Conservation (phyloP, 2,329 filamentous ascomycete genomes). For the Berkeleyomyces basicola region DNA sequence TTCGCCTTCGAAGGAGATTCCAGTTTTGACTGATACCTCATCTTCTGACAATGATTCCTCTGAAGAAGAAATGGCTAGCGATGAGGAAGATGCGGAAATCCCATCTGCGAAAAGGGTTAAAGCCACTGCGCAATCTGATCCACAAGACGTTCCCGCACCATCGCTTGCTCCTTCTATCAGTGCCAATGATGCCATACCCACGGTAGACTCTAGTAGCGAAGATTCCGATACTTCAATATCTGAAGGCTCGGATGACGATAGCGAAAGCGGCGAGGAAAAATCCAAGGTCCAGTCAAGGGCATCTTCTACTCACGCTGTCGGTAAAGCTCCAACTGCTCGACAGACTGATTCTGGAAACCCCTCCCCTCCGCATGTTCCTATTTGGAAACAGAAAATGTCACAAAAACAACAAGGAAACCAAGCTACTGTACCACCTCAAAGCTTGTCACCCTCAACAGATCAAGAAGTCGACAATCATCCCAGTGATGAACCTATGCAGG, state of each 20-base stretch:
- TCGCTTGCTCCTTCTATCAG: not conserved
- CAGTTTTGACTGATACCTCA: not conserved
- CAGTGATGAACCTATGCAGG: not conserved
- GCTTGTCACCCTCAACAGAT: not conserved
- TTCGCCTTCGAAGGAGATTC: not conserved
- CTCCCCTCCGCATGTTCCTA: not conserved
- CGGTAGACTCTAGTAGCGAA: not conserved
- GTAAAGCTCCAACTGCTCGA: not conserved
- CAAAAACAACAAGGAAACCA: not conserved
- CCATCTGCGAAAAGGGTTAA: not conserved
- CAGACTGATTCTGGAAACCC: not conserved
- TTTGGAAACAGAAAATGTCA: constrained; percentile 5
- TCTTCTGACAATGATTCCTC: not conserved
- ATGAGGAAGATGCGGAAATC: not conserved
- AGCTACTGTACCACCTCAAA: not conserved
- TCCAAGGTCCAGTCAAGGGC: not conserved
- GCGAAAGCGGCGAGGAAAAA: not conserved
- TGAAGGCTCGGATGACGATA: not conserved
- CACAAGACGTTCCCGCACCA: not conserved
- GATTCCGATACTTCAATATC: not conserved
- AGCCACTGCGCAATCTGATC: not conserved
- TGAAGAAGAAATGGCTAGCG: not conserved
- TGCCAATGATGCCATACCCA: not conserved
- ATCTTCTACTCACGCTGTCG: not conserved
- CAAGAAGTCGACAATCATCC: not conserved